Evolutionary conservation across 2,329 filamentous ascomycete genomes (phyloP).

Genomic region (Claviceps capensis): DNA sequence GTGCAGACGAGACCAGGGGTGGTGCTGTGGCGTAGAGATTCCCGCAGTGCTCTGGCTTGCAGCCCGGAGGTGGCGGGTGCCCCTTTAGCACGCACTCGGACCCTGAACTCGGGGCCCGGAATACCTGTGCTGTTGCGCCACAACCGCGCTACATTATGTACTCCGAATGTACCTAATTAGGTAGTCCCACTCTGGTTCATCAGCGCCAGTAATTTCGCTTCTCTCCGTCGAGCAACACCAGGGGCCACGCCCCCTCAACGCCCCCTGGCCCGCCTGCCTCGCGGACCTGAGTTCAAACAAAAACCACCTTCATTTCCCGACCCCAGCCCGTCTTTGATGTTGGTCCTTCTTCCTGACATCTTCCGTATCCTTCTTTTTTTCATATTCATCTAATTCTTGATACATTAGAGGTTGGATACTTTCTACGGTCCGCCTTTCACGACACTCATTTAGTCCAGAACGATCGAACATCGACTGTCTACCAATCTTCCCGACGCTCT

Average conservation of each 20-base stretch:
- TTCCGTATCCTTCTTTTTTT: neutral
- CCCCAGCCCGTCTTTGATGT: neutral
- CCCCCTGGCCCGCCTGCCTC: neutral
- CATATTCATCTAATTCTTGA: conserved; percentile 1
- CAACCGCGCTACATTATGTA: too few relatives aligned
- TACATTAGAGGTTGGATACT: conserved; percentile 4
- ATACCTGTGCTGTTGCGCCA: too few relatives aligned
- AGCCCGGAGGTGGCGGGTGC: too few relatives aligned
- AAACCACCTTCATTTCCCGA: conserved; percentile 3
- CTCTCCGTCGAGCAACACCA: neutral
- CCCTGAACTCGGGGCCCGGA: too few relatives aligned
- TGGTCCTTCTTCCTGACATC: neutral
- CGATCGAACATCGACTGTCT: neutral
- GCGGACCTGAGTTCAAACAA: neutral
- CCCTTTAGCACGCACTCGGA: too few relatives aligned
- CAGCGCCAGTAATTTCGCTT: conserved; percentile 2
- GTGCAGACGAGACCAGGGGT: neutral
- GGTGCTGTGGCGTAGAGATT: neutral
- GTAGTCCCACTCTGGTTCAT: neutral
- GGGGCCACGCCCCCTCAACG: neutral
- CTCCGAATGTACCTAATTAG: too few relatives aligned
- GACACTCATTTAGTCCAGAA: conserved; percentile 5
- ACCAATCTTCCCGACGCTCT: conserved; percentile 3
- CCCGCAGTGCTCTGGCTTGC: too few relatives aligned
- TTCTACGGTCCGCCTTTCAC: conserved; percentile 5